Evolutionary conservation across 106 monocot species (phyloP), one percentile per base, ranked within the genome.

Genomic region (Hemerocallis citrina): DNA sequence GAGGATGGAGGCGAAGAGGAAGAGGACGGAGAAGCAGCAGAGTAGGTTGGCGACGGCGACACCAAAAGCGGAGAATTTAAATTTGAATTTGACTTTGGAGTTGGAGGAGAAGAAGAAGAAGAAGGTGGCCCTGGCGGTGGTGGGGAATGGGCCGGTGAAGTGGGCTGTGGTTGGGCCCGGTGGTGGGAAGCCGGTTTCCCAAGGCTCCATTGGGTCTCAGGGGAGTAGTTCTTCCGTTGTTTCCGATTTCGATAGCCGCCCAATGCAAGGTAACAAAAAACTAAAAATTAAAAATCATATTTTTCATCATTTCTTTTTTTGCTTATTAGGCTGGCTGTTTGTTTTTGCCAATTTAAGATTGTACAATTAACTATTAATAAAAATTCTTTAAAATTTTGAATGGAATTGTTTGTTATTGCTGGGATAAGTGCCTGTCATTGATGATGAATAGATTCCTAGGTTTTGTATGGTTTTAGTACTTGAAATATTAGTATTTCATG

Each of bases 1-100:
- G 52, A 69, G 84, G 68, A 0, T 72, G 68, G 79, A 73, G 61
- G 72, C 66, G 5, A 84, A 79, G 67, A 61, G 74, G 61, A 72
- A 68, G 68, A 71, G 74, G 39, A 30, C 57, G 43, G 83, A 78
- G 71, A 75, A 75, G 40, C 39, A 38, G 48, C 30, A 32, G 23
- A 29, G 5, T 7, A 56, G 44, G 59, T 39, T 16, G 12, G 45
- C 33, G 29, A 14, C 3, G 13, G 33, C 27, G 11, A 38, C 45
- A 5, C 42, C 16, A 12, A 25, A 30, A 20, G 47, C 52, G 45
- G 41, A n/a, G 52, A 42, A 55, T 9, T n/a, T n/a, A n/a, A 40
- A 3, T 40, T 34, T 38, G 27, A 59, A 52, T 11, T 27, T 9
- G 33, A 49, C 27, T 7, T 36, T 1, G 6, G 56, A 12, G 34